Base-by-base conservation (phyloP, 768 basidiomycete genomes). In the Agaricus sinodeliciosus region DNA sequence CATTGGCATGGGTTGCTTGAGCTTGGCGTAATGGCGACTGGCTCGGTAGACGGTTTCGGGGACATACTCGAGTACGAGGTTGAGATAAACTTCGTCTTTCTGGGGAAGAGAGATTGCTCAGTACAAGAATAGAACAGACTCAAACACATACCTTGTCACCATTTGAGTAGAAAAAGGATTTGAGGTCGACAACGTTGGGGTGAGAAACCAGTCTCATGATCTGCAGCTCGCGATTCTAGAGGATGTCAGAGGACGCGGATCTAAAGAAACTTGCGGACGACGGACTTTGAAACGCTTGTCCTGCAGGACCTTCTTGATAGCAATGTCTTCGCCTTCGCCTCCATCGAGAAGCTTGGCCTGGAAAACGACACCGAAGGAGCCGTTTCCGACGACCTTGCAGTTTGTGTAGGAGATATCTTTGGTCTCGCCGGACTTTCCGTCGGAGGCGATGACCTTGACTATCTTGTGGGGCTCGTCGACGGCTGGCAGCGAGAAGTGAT, bases 71-170 rank as follows among this genome's bases (percentile, higher is more conserved):
- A 96, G 84, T 28, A 99, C 94, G 67, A 99, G 87, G 69, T 99
- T 99, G 65, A 99, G 88, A 75, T 96, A 99, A 49, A 99, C 93
- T 78, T 99, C 96, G 71, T 99, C 96, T 80, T 98, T 98, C 94
- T 96, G 49, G 42, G 47, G 43, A 22, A 22, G 45, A 49, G 34
- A 7, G 13, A 36, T 35, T 41, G 48, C 48, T 25, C 34, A 31
- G 12, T 12, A 25, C 19, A 6, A 9, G 13, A 31, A 43, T 48
- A 54, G 46, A 56, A 47, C 34, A 19, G 43, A 27, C 28, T 43
- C 56, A 55, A 41, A 56, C 11, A 26, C 77, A 60, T 59, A 93
- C 94, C 90, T 98, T 99, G 77, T 99, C 96, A 44, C 96, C 96
- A 62, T 94, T 97, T 53, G 95, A 94, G 69, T 99, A 99, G 78